phyloP scores from a whole-genome alignment of 139 green algal species.

The Trebouxia sp. region DNA sequence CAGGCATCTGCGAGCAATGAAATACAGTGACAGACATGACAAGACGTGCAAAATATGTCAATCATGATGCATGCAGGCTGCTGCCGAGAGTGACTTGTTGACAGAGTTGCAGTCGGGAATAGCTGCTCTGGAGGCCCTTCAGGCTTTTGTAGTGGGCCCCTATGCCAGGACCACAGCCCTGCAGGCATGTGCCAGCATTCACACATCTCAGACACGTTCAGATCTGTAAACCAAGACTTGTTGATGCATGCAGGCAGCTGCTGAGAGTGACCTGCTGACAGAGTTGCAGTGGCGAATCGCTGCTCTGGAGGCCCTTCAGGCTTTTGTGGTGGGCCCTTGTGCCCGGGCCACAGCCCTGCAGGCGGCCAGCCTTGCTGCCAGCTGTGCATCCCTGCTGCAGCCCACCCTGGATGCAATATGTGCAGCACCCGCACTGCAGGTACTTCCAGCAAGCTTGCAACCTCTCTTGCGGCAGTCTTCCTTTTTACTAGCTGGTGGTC shows the following conservation, averaged over 20 bases:
- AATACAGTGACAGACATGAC: too few relatives aligned
- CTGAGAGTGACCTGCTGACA: constrained; percentile 62
- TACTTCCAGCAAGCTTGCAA: not conserved
- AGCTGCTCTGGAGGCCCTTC: constrained; percentile 70
- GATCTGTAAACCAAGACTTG: not conserved
- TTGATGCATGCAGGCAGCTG: constrained; percentile 31
- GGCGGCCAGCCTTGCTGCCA: constrained; percentile 33
- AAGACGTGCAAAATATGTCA: too few relatives aligned
- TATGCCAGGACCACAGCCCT: constrained; percentile 11
- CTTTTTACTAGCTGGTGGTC: too few relatives aligned
- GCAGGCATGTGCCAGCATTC: too few relatives aligned
- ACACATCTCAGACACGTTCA: not conserved
- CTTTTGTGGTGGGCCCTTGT: constrained; percentile 47
- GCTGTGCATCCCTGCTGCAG: constrained; percentile 21
- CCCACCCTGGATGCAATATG: constrained; percentile 43
- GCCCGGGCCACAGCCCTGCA: not conserved
- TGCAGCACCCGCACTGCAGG: constrained; percentile 35
- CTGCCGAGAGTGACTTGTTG: constrained; percentile 59
- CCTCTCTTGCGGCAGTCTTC: not conserved
- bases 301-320: constrained; percentile 69
- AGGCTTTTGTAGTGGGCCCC: constrained; percentile 46
- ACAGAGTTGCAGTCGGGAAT: constrained; percentile 77
- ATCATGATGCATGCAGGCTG: constrained; percentile 38
- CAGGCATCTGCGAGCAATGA: too few relatives aligned
- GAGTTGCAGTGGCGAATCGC: constrained; percentile 76